Percentiles rank a stretch among this genome's conserved stretches.
phyloP scores from a whole-genome alignment of 257 asterid species.

The Penstemon davidsonii region DNA sequence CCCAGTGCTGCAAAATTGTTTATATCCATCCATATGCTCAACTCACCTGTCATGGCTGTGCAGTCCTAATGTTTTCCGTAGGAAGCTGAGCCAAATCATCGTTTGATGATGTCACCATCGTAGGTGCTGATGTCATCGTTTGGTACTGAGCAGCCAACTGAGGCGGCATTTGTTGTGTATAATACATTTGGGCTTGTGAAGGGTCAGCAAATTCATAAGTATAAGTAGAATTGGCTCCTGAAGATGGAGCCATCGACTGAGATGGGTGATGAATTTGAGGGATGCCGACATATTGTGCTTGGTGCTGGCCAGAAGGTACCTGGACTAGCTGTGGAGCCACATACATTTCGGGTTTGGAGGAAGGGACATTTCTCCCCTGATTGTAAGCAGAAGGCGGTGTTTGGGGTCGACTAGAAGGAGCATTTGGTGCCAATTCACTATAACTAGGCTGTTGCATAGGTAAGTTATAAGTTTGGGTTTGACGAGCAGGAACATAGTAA shows the following conservation, averaged over 20 bases:
- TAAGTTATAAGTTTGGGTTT: constrained; percentile 59
- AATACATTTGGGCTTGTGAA: constrained; percentile 63
- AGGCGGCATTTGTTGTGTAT: constrained; percentile 63
- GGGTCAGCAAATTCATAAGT: constrained; percentile 71
- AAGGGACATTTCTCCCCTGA: constrained; percentile 46
- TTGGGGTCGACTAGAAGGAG: constrained; percentile 59
- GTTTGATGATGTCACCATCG: constrained; percentile 28
- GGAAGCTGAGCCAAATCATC: constrained; percentile 61
- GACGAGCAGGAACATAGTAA: constrained; percentile 62
- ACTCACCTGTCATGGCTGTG: constrained; percentile 62
- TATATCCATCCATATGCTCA: constrained; percentile 37
- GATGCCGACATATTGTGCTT: constrained; percentile 62
- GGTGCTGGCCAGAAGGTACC: constrained; percentile 53
- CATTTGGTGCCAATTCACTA: constrained; percentile 47
- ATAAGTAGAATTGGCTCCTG: constrained; percentile 54
- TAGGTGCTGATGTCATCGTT: constrained; percentile 56
- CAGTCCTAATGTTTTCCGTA: constrained; percentile 46
- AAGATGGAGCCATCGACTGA: constrained; percentile 61
- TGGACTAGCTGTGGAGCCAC: constrained; percentile 62
- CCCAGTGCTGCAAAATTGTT: constrained; percentile 71
- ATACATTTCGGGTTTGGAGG: constrained; percentile 64
- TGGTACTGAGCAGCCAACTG: constrained; percentile 77
- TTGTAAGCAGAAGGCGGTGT: constrained; percentile 51
- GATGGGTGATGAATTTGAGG: constrained; percentile 80
- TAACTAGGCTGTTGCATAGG: constrained; percentile 62